Evolutionary conservation across 2,329 filamentous ascomycete species (phyloP).

Genomic region (Xylariales sp.): DNA sequence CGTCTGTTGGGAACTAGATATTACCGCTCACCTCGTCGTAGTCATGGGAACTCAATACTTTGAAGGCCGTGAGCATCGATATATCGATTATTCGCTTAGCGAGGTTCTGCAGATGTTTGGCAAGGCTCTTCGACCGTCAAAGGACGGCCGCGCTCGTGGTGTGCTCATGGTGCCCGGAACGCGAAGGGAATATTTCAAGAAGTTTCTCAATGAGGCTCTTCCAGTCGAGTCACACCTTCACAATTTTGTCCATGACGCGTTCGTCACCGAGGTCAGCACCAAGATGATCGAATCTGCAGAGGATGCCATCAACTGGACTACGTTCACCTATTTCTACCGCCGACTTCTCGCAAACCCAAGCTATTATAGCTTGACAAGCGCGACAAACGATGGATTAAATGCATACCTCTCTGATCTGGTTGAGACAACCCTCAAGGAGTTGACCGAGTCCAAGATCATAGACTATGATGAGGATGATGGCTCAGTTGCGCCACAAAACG

Average conservation of each 20-base stretch:
- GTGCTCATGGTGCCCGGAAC: conserved; percentile 95
- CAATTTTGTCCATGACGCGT: conserved; percentile 88
- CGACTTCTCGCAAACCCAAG: conserved; percentile 92
- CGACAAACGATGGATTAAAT: conserved; percentile 89
- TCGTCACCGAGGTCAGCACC: conserved; percentile 94
- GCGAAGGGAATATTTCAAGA: conserved; percentile 97
- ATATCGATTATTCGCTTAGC: conserved; percentile 91
- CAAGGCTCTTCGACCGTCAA: conserved; percentile 74
- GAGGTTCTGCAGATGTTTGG: conserved; percentile 98
- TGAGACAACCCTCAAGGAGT: conserved; percentile 84
- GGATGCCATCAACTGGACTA: conserved; percentile 97
- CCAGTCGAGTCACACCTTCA: conserved; percentile 94
- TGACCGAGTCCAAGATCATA: conserved; percentile 90
- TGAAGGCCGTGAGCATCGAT: conserved; percentile 92
- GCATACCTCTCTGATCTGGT: conserved; percentile 92
- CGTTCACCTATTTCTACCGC: conserved; percentile 97
- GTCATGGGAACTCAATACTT: conserved; percentile 99
- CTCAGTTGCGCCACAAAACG: conserved; percentile 81
- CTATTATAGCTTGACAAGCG: conserved; percentile 87
- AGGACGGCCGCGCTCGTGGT: conserved; percentile 78
- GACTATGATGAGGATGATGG: conserved; percentile 95
- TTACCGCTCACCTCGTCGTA: conserved; percentile 83
- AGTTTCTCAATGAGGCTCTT: conserved; percentile 93
- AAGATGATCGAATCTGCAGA: conserved; percentile 94
- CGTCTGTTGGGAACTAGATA: conserved; percentile 92